These are phyloP conservation scores for Coriolopsis trogii DNA, from an alignment of 1,284 basidiomycete genomes.

Conservation along the genomic window DNA sequence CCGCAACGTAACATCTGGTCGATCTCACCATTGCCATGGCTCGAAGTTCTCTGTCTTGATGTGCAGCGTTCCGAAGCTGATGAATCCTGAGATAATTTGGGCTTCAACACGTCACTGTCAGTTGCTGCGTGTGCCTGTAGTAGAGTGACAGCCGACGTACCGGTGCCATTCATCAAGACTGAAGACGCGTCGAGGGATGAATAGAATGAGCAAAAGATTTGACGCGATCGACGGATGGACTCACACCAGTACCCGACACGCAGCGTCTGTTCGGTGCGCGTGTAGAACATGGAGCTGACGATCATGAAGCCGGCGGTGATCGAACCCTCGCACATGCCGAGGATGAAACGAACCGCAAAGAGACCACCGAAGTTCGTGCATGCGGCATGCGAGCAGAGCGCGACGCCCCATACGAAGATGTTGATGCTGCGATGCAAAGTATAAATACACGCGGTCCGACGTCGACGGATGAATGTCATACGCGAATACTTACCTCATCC, in stretches of 20 bases:
- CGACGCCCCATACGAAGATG: slow-evolving; percentile 69
- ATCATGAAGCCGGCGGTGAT: slow-evolving; percentile 82
- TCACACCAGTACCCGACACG: slow-evolving; percentile 80
- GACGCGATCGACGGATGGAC: slow-evolving; percentile 29
- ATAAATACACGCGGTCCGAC: neutral
- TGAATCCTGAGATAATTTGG: slow-evolving; percentile 67
- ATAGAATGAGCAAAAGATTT: neutral
- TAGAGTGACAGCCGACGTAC: slow-evolving; percentile 11
- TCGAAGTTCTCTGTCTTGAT: slow-evolving; percentile 55
- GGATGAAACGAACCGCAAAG: slow-evolving; percentile 63
- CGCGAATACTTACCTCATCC: slow-evolving; percentile 61
- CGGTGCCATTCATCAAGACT: slow-evolving; percentile 34
- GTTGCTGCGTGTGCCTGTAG: neutral
- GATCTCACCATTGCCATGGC: slow-evolving; percentile 64
- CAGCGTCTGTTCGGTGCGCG: slow-evolving; percentile 69
- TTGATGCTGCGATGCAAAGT: slow-evolving; percentile 48
- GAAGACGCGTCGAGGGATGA: neutral
- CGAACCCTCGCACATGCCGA: slow-evolving; percentile 79
- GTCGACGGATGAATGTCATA: neutral
- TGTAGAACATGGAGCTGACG: slow-evolving; percentile 81
- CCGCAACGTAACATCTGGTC: neutral
- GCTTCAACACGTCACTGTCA: slow-evolving; percentile 22
- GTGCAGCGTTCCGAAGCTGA: slow-evolving; percentile 70
- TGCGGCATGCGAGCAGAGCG: slow-evolving; percentile 67
- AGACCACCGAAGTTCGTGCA: slow-evolving; percentile 74